Evolutionary conservation across 106 monocot genomes (phyloP), one percentile per base, ranked within the genome.

Genomic region (Dendrobium catenatum): DNA sequence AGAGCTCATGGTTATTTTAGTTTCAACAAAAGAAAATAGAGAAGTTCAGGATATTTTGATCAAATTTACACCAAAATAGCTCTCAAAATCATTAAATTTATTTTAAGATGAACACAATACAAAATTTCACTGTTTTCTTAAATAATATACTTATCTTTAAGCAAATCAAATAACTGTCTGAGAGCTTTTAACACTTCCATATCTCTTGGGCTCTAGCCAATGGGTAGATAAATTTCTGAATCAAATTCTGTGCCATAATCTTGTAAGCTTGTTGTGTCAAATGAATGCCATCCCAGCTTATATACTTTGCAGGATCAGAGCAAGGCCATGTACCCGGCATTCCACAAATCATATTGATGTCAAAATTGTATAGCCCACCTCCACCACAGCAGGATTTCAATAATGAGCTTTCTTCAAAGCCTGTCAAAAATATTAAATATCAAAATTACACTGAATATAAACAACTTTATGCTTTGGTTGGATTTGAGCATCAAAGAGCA

Each of bases 261-360:
- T 31, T 55, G 75, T 87, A 87, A 1, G 86, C 86, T 54, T 77
- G 55, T 24, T 87, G 86, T 5, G 86, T 87, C 33, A 87, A 72
- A 56, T 87, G 86, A 72, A 88, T 81, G 27, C 88, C 88, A 33
- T 89, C 88, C 88, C 88, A 89, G 75, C 83, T 89, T 1, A 89
- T 75, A 41, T 81, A 51, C 31, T 78, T 83, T 40, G 72, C 56
- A 6, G 88, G 88, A 24, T 86, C 55, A 8, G 81, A 6, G 73
- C 88, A 88, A 0, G 66, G n/a, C 22, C 33, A 51, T 0, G 83
- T 75, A 5, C 88, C 86, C 6, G 78, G 64, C 18, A 73, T 19
- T 18, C 88, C 88, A 26, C 86, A 86, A 54, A 81, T 80, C 74
- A 83, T 20, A 15, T 37, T 81, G 2, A 83, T 75, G 37, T 86